phyloP scores from a whole-genome alignment of 1,284 basidiomycete species.

The Cutaneotrichosporon arboriforme region DNA sequence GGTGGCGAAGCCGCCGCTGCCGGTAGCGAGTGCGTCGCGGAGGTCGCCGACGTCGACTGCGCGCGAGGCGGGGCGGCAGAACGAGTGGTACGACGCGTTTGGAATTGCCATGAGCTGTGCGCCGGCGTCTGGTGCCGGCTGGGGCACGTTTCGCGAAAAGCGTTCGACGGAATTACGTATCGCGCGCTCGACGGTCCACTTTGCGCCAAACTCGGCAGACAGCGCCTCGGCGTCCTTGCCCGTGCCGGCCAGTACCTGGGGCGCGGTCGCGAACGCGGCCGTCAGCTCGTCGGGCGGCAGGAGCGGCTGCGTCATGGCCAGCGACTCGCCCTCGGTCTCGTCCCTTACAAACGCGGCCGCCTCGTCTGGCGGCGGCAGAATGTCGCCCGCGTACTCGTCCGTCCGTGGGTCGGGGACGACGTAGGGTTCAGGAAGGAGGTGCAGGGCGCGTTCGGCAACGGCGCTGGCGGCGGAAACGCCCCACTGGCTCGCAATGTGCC shows the following conservation, averaged over 20 bases:
- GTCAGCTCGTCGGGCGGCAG: conserved; percentile 59
- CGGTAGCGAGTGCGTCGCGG: conserved; percentile 61
- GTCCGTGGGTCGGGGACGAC: conserved; percentile 29
- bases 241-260: conserved; percentile 59
- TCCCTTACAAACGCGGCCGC: conserved; percentile 34
- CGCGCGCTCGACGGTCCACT: conserved; percentile 72
- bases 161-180: conserved; percentile 54
- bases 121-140: not conserved
- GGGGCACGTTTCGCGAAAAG: conserved; percentile 1
- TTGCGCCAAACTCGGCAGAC: conserved; percentile 53
- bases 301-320: conserved; percentile 26
- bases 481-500: conserved; percentile 67
- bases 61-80: conserved; percentile 61
- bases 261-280: conserved; percentile 53
- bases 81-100: conserved; percentile 73
- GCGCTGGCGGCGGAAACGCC: conserved; percentile 56
- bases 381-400: conserved; percentile 9
- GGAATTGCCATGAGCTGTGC: conserved; percentile 70
- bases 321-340: conserved; percentile 34
- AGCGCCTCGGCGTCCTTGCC: conserved; percentile 59
- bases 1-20: not conserved
- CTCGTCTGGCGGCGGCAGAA: conserved; percentile 31
- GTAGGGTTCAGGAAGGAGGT: conserved; percentile 35
- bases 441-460: conserved; percentile 57
- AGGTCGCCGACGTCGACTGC: conserved; percentile 72